These are phyloP conservation scores for Talaromyces nanjingensis DNA, from an alignment of 495 filamentous ascomycete genomes.

Conservation along the genomic window DNA sequence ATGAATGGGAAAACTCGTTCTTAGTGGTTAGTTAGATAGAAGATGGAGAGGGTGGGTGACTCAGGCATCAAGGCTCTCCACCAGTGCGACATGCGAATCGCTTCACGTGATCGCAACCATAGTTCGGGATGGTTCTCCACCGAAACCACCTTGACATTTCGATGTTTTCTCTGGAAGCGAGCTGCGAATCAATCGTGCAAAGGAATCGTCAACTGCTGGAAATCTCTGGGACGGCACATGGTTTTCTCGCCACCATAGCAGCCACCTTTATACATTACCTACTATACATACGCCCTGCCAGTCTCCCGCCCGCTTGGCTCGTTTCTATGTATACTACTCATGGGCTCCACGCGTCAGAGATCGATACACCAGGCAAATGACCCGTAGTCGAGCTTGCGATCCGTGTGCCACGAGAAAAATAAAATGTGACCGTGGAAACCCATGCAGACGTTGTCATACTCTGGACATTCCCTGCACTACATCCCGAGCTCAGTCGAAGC, in stretches of 20 bases:
- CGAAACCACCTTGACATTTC: slow-evolving; percentile 1
- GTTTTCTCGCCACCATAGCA: neutral
- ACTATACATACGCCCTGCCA: neutral
- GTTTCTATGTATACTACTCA: slow-evolving; percentile 9
- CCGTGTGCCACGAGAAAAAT: slow-evolving; percentile 10
- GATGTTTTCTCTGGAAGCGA: neutral
- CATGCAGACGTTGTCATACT: slow-evolving; percentile 6
- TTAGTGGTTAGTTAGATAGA: neutral
- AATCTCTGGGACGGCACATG: neutral
- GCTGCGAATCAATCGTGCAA: neutral
- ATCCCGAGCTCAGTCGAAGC: slow-evolving; percentile 9
- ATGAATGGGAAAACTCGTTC: no score
- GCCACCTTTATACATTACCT: neutral
- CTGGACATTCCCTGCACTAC: slow-evolving; percentile 9
- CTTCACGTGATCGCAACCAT: slow-evolving; percentile 1
- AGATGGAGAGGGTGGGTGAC: neutral
- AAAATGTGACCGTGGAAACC: slow-evolving; percentile 10
- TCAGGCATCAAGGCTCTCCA: neutral
- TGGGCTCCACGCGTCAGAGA: slow-evolving; percentile 9
- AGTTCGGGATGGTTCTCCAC: slow-evolving; percentile 2
- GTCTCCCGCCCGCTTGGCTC: neutral
- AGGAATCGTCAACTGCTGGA: neutral
- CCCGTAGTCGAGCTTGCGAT: slow-evolving; percentile 10
- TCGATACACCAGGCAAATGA: slow-evolving; percentile 7
- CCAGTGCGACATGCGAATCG: neutral